phyloP scores from a whole-genome alignment of 2,329 filamentous ascomycete genomes.

The Fusarium xylarioides region DNA sequence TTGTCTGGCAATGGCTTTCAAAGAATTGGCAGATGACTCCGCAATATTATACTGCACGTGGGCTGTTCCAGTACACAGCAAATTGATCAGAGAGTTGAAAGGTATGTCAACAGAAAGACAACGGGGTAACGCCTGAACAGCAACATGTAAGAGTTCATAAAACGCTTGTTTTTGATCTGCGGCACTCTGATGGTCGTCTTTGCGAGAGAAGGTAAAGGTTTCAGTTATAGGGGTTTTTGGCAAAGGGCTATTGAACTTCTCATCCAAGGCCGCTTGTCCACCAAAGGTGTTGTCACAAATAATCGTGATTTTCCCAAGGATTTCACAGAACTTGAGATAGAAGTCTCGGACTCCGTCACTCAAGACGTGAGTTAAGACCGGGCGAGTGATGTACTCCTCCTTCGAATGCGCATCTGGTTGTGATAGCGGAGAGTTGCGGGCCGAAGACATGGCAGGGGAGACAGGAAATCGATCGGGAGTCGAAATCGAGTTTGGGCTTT shows the following conservation, averaged over 20 bases:
- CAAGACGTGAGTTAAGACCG: conserved; percentile 69
- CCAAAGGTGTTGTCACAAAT: conserved; percentile 98
- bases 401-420: conserved; percentile 45
- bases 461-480: conserved; percentile 60
- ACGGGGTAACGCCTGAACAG: conserved; percentile 93
- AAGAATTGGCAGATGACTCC: conserved; percentile 86
- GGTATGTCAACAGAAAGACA: conserved; percentile 91
- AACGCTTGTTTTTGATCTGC: conserved; percentile 91
- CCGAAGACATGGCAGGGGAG: conserved; percentile 49
- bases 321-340: conserved; percentile 91
- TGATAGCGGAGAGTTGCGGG: conserved; percentile 44
- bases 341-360: conserved; percentile 83
- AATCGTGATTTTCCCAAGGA: conserved; percentile 93
- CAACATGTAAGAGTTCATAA: conserved; percentile 94
- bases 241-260: conserved; percentile 87
- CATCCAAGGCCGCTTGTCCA: conserved; percentile 92
- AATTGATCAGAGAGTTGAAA: conserved; percentile 91
- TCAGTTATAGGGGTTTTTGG: conserved; percentile 96
- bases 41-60: conserved; percentile 95
- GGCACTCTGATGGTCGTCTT: conserved; percentile 77
- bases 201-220: conserved; percentile 87
- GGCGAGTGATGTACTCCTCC: conserved; percentile 73
- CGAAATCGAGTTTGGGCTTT: conserved; percentile 46
- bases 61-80: conserved; percentile 94
- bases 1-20: conserved; percentile 95